Base-by-base conservation (phyloP, 2,329 filamentous ascomycete species). In the Colletotrichum cordylinicola region DNA sequence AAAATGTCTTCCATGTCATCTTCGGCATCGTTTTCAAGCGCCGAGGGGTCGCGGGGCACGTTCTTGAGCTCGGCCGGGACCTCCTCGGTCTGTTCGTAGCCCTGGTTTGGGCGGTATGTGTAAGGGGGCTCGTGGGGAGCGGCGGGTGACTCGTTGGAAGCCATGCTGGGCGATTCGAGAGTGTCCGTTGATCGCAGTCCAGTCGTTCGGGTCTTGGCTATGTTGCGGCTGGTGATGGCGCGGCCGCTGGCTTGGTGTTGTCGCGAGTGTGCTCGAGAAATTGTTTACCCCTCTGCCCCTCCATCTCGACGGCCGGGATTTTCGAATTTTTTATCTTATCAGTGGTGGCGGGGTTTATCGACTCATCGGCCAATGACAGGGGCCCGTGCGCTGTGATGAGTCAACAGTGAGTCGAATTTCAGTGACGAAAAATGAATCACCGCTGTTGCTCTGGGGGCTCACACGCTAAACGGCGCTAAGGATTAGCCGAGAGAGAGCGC, bases 121-220 rank as follows among this genome's bases (percentile, higher is more conserved):
- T 87, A 87, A 4, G 87, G 86, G 7, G 87, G 86, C 77, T 88
- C 82, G 75, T 88, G 86, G 61, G 87, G 86, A 71, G 84, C 84
- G 18, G 86, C 85, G 24, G 86, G 83, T 24, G 84, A 84, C 67
- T 76, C 74, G 61, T 70, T 75, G 33, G 74, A 70, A 31, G 74
- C 52, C 74, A 76, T 76, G 7, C 12, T 70, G 58, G 8, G 52
- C 48, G 24, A n/a, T 66, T 35, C 0, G 2, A 24, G n/a, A 52
- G 43, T 21, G n/a, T 21, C 10, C 3, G 2, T 52, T 52, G 43
- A 52, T 62, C 24, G 55, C 56, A 70, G 33, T 70, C 33, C 33
- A 24, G 29, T 37, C 3, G n/a, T 58, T 33, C 2, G 31, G 15
- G 2, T 61, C 6, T 24, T 69, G 18, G 4, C 13, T 70, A 5